Evolutionary conservation across 176 grass and related monocot species (phyloP).

Genomic region (Olyra latifolia): DNA sequence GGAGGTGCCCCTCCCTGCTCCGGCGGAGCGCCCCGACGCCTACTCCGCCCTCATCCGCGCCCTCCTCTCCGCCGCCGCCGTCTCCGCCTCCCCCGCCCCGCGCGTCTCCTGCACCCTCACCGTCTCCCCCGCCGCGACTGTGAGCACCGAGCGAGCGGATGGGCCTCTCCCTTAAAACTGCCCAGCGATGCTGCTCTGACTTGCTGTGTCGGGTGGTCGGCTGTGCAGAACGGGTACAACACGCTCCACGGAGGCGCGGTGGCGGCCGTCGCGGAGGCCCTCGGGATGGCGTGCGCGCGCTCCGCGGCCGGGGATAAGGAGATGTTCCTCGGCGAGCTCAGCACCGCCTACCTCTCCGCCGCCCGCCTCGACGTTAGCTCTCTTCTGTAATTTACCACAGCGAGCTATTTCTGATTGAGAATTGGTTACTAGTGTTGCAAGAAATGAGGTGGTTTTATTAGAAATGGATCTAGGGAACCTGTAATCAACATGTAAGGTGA

Average conservation of each 20-base stretch:
- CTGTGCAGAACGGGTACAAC: constrained; percentile 46
- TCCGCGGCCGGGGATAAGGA: constrained; percentile 37
- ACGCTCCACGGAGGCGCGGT: constrained; percentile 60
- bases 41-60: constrained; percentile 35
- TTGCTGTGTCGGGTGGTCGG: not conserved
- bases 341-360: constrained; percentile 47
- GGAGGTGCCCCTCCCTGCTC: constrained; percentile 20
- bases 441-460: not conserved
- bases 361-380: constrained; percentile 45
- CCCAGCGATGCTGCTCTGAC: not conserved
- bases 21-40: constrained; percentile 35
- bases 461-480: not conserved
- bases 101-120: constrained; percentile 49
- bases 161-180: not conserved
- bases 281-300: constrained; percentile 48
- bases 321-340: constrained; percentile 63
- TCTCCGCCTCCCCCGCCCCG: constrained; percentile 6
- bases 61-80: constrained; percentile 28
- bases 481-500: not conserved
- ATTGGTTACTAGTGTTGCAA: not conserved
- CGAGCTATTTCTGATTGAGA: too few relatives aligned
- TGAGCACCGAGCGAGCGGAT: not conserved
- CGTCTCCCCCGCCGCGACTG: constrained; percentile 20
- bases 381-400: too few relatives aligned
- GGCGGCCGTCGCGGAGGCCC: constrained; percentile 46